A percentile compares a stretch with the other conserved stretches of the same genome.
These are phyloP conservation scores for Lichenothelia convexa DNA, from an alignment of 495 filamentous ascomycete genomes.

Conservation along the genomic window DNA sequence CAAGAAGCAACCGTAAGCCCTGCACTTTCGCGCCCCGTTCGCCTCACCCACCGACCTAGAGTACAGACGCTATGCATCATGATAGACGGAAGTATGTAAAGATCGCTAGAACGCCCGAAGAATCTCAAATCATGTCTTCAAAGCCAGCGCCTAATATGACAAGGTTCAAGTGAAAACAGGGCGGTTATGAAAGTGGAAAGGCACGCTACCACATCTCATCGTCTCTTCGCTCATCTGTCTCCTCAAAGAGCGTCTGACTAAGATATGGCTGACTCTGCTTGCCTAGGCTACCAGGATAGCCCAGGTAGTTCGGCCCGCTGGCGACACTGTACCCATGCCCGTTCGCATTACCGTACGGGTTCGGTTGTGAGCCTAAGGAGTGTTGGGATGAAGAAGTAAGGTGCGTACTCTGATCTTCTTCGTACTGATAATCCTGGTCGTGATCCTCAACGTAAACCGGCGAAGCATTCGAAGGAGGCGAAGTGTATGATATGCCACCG, in stretches of 20 bases:
- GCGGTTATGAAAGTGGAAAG: too few species aligned
- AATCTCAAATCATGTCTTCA: too few species aligned
- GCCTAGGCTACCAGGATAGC: slow-evolving; percentile 9
- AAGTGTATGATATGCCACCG: not conserved
- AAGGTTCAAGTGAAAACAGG: too few species aligned
- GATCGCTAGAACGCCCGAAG: too few species aligned
- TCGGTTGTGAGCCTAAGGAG: not conserved
- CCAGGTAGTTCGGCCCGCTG: slow-evolving; percentile 18
- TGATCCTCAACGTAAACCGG: not conserved
- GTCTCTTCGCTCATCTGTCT: slow-evolving; percentile 1
- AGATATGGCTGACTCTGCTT: slow-evolving; percentile 7
- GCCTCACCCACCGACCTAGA: too few species aligned
- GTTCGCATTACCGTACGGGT: slow-evolving; percentile 4
- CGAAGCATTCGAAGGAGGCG: not conserved
- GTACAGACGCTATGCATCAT: too few species aligned
- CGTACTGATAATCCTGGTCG: slow-evolving; percentile 1
- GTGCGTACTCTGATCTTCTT: slow-evolving; percentile 5
- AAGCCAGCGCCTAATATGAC: too few species aligned
- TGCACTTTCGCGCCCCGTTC: too few species aligned
- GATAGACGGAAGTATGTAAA: too few species aligned
- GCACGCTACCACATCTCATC: slow-evolving; percentile 6
- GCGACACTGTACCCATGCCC: slow-evolving; percentile 17
- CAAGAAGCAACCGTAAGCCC: too few species aligned
- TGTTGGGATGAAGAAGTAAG: slow-evolving; percentile 1
- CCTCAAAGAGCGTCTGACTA: slow-evolving; percentile 5